Conservation (phyloP, 2,329 filamentous ascomycete genomes). For the Peltaster fructicola region DNA sequence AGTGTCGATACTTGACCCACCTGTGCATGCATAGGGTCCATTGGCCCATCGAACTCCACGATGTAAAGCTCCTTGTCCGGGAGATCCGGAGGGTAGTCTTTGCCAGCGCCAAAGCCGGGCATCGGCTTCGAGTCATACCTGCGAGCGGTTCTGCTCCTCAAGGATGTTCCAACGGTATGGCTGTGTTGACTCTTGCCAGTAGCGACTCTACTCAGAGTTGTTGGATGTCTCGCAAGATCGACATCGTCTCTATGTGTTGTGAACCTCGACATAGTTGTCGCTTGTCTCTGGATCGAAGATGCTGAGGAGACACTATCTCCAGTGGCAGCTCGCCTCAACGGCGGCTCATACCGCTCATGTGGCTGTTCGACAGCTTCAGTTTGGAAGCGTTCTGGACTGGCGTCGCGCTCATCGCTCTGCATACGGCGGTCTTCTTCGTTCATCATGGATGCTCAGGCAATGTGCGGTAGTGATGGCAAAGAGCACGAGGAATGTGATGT, state of each 20-base stretch:
- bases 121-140: constrained; percentile 40
- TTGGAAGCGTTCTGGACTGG: constrained; percentile 25
- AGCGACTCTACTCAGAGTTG: constrained; percentile 52
- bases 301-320: constrained; percentile 32
- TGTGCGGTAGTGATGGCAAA: no score
- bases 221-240: constrained; percentile 45
- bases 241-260: constrained; percentile 41
- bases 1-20: no score
- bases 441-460: constrained; percentile 21
- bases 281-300: constrained; percentile 20
- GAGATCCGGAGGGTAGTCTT: constrained; percentile 50
- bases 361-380: constrained; percentile 18
- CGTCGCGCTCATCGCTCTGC: constrained; percentile 36
- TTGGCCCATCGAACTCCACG: constrained; percentile 63
- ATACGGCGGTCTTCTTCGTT: constrained; percentile 39
- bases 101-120: constrained; percentile 52
- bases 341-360: constrained; percentile 27
- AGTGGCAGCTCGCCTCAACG: constrained; percentile 41
- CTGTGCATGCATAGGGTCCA: constrained; percentile 70
- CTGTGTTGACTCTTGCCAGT: constrained; percentile 52
- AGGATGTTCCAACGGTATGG: constrained; percentile 42
- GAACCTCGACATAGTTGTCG: constrained; percentile 39
- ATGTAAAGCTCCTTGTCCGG: constrained; percentile 61
- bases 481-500: no score
- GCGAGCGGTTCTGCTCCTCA: constrained; percentile 27